phyloP scores from a whole-genome alignment of 805 yeast species.

The Sporopachydermia quercuum region DNA sequence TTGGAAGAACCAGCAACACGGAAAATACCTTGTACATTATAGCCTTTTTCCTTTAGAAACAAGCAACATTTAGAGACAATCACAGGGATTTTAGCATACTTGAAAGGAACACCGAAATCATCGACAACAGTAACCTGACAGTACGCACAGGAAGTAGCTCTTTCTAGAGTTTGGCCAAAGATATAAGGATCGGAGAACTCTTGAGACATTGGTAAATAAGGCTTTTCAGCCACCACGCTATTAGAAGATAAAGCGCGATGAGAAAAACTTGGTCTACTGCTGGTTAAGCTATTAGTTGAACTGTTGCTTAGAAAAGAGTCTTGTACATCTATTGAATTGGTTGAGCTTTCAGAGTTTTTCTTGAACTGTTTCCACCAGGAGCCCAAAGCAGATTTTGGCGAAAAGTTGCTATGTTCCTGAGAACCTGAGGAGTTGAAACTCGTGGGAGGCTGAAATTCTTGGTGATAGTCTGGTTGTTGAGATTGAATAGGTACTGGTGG shows the following conservation, averaged over 20 bases:
- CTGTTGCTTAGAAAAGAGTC: background rate
- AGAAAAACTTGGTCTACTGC: constrained; percentile 18
- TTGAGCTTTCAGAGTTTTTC: background rate
- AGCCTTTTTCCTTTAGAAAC: constrained; percentile 60
- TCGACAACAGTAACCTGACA: constrained; percentile 1
- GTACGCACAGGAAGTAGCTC: background rate
- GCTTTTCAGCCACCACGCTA: constrained; percentile 8
- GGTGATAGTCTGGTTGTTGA: too few species aligned
- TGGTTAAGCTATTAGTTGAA: constrained; percentile 4
- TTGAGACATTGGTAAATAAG: background rate
- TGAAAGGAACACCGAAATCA: constrained; percentile 43
- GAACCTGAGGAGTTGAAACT: too few species aligned
- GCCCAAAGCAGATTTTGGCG: constrained; percentile 18
- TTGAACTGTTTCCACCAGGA: constrained; percentile 30
- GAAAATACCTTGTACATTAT: constrained; percentile 80
- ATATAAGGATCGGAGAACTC: constrained; percentile 28
- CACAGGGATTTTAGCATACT: constrained; percentile 81
- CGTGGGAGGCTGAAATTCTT: too few species aligned
- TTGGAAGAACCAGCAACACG: constrained; percentile 86
- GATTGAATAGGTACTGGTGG: too few species aligned
- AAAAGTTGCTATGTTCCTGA: constrained; percentile 16
- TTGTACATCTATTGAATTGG: background rate
- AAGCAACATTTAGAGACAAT: constrained; percentile 95
- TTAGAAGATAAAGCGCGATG: constrained; percentile 22
- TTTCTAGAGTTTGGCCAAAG: constrained; percentile 63